Evolutionary conservation across 495 filamentous ascomycete genomes (phyloP), one percentile per base, ranked within the genome.

Genomic region (Xylaria palmicola): DNA sequence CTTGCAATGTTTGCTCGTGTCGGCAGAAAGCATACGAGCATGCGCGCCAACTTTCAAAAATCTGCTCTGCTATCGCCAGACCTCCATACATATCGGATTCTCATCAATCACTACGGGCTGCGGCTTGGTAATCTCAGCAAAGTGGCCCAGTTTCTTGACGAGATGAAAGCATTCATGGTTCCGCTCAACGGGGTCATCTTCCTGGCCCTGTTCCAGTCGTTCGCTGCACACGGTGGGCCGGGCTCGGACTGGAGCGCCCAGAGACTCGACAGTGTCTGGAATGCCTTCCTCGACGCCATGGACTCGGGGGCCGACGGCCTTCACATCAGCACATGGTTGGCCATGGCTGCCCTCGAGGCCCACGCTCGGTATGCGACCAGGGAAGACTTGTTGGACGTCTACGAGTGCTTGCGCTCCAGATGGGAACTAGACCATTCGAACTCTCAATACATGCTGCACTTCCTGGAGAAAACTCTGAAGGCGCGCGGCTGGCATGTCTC

Each of bases 171-270:
- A 40, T 82, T 81, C 59, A 65, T 78, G 7, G 72, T 91, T 27
- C 79, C 79, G 1, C 64, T 87, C 32, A 79, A 89, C 56, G 85
- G 83, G 30, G 77, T 79, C 36, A 82, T 90, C 32, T 91, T 88
- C 65, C 72, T 86, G 45, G 77, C 82, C 4, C 76, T 96, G 24
- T 86, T 96, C 67, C 85, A 88, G 61, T 89, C 88, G 5, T 97
- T 96, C 70, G 77, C 79, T 45, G 69, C 70, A n/a, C 85, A 92
- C 69, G 91, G 90, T 17, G 82, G 84, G n/a, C 53, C 67, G 6
- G 81, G 84, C 62, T 85, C 83, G 12, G 69, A 83, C 6, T 94
- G 90, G 92, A 88, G 83, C 49, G 75, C 76, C 17, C 73, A 79
- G 62, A 78, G 80, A 39, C 78, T 93, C 13, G 74, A 81, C 50